These are phyloP conservation scores for Sphagnum magellanicum DNA, from an alignment of 228 moss, liverwort and hornwort genomes.

Conservation along the genomic window DNA sequence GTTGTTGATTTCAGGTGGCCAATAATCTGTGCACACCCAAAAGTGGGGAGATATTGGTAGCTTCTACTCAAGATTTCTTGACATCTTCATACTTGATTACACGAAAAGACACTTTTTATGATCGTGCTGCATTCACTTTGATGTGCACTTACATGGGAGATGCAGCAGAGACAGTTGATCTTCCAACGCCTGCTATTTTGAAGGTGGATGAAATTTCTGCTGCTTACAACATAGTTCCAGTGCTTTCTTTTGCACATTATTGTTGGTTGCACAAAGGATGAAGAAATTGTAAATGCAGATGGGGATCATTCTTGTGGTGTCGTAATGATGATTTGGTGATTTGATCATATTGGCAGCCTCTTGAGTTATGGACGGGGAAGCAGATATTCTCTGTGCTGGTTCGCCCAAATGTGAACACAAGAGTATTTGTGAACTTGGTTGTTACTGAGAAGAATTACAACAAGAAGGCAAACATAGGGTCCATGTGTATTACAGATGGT, in stretches of 20 bases:
- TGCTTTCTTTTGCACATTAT: neutral
- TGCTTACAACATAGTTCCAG: neutral
- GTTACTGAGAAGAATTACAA: constrained; percentile 88
- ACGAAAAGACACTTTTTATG: constrained; percentile 92
- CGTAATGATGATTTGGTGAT: neutral
- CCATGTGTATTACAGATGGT: constrained; percentile 89
- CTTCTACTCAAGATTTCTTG: constrained; percentile 94
- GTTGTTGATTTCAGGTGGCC: constrained; percentile 49
- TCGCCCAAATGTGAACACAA: constrained; percentile 71
- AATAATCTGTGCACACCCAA: constrained; percentile 95
- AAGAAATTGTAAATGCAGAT: no score
- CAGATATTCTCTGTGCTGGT: constrained; percentile 96
- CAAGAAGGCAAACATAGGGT: constrained; percentile 64
- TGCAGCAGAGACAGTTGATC: constrained; percentile 68
- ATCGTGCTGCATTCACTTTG: constrained; percentile 80
- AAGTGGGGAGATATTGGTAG: constrained; percentile 97
- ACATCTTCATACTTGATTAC: constrained; percentile 90
- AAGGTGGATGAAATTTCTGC: constrained; percentile 38
- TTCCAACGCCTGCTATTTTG: constrained; percentile 84
- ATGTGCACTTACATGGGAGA: constrained; percentile 94
- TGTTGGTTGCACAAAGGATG: no score
- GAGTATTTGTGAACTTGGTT: constrained; percentile 85
- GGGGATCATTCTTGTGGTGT: no score
- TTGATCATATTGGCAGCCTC: constrained; percentile 44
- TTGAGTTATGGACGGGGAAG: constrained; percentile 98